phyloP scores from a whole-genome alignment of 352 stramenopile genomes.

The Phytophthora pseudosyringae region DNA sequence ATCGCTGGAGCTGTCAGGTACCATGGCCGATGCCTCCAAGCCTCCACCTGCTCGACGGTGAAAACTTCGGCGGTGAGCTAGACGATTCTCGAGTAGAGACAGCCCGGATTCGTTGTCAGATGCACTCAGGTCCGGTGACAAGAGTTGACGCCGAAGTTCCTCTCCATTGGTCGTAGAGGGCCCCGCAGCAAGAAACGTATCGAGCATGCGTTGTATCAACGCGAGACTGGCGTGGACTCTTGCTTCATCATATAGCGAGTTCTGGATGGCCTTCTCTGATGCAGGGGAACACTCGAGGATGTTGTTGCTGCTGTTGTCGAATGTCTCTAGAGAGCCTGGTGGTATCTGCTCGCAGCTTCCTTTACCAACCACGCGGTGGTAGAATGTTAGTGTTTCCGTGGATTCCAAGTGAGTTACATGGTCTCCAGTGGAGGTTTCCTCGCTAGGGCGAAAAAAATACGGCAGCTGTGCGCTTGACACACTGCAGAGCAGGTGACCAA shows the following conservation, averaged over 20 bases:
- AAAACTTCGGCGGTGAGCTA: conserved; percentile 54
- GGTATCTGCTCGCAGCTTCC: conserved; percentile 24
- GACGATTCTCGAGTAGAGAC: conserved; percentile 59
- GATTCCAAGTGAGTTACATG: conserved; percentile 30
- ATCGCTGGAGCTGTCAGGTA: conserved; percentile 19
- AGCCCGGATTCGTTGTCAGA: conserved; percentile 49
- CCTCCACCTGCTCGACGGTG: conserved; percentile 41
- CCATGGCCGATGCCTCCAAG: conserved; percentile 9
- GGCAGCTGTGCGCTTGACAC: conserved; percentile 53
- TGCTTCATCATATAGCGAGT: conserved; percentile 49
- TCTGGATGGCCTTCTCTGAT: not conserved
- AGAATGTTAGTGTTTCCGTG: conserved; percentile 56
- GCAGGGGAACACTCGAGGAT: not conserved
- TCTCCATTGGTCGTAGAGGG: not conserved
- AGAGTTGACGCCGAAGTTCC: conserved; percentile 45
- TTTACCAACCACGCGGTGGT: conserved; percentile 51
- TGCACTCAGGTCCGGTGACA: conserved; percentile 55
- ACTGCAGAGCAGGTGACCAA: conserved; percentile 65
- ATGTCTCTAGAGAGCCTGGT: not conserved
- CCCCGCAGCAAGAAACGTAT: conserved; percentile 60
- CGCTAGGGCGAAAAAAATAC: conserved; percentile 49
- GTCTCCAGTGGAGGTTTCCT: not conserved
- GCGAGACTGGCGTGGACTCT: conserved; percentile 64
- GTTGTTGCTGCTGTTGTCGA: conserved; percentile 8
- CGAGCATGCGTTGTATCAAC: conserved; percentile 59